phyloP scores from a whole-genome alignment of 805 yeast species.

The Candida qinlingensis region DNA sequence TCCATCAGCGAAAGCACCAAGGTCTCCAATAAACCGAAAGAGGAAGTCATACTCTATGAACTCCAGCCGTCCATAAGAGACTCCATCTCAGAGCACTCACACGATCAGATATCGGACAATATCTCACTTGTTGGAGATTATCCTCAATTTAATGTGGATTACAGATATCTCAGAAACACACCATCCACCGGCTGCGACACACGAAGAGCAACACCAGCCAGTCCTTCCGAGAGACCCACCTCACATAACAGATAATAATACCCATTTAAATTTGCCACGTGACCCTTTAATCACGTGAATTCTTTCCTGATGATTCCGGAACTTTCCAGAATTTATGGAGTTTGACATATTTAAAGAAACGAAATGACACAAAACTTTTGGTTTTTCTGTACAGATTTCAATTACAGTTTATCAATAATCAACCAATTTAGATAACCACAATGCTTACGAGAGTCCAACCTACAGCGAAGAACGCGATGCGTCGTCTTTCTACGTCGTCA shows the following conservation, averaged over 20 bases:
- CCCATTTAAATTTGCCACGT: neutral
- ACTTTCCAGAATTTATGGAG: neutral
- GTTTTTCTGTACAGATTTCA: no score
- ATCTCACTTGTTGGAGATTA: conserved; percentile 21
- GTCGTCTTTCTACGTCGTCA: neutral
- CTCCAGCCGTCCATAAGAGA: conserved; percentile 3
- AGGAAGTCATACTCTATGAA: conserved; percentile 4
- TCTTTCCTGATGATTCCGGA: conserved; percentile 8
- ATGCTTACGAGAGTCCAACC: conserved; percentile 5
- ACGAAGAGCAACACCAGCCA: conserved; percentile 12
- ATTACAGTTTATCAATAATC: no score
- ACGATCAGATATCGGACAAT: conserved; percentile 3
- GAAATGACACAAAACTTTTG: conserved; percentile 3
- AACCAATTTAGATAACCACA: no score
- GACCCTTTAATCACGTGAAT: neutral
- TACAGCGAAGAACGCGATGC: neutral
- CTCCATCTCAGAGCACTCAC: conserved; percentile 1
- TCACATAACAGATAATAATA: conserved; percentile 1
- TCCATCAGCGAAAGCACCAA: neutral
- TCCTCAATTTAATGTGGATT: conserved; percentile 24
- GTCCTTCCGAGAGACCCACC: neutral
- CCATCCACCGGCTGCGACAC: conserved; percentile 19
- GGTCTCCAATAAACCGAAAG: neutral
- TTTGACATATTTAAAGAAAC: neutral
- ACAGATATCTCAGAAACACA: conserved; percentile 22